These are phyloP conservation scores for Allium sativum DNA, from an alignment of 106 monocot species.

Conservation along the genomic window DNA sequence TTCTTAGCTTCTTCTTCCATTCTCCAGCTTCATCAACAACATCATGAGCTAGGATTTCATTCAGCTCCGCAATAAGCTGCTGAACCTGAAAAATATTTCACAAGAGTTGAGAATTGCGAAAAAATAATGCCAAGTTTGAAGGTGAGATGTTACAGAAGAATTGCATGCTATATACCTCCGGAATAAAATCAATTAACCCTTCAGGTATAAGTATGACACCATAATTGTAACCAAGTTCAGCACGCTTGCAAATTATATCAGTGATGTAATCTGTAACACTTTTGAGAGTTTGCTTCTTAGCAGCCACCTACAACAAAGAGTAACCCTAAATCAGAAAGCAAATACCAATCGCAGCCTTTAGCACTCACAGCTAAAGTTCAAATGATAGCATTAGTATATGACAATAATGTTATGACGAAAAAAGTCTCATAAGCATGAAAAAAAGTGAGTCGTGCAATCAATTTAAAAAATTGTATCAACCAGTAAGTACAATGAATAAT, in stretches of 20 bases:
- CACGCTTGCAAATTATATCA: conserved; percentile 88
- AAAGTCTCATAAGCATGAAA: too few species aligned
- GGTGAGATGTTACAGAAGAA: neutral
- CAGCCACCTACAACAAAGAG: conserved; percentile 54
- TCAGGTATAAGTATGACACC: conserved; percentile 98
- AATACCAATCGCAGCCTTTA: too few species aligned
- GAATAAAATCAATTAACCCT: conserved; percentile 97
- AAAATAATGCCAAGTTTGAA: too few species aligned
- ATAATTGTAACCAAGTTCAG: conserved; percentile 76
- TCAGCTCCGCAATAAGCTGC: conserved; percentile 82
- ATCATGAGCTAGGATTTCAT: conserved; percentile 90
- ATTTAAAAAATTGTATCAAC: too few species aligned
- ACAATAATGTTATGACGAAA: too few species aligned
- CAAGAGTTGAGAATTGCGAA: too few species aligned
- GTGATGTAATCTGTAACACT: conserved; percentile 93
- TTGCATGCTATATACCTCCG: conserved; percentile 48
- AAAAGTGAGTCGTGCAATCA: too few species aligned
- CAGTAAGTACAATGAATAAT: too few species aligned
- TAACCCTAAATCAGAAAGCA: too few species aligned
- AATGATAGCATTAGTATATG: too few species aligned
- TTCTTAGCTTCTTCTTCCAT: conserved; percentile 79
- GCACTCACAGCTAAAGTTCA: too few species aligned
- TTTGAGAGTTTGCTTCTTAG: conserved; percentile 80
- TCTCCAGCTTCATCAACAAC: conserved; percentile 72
- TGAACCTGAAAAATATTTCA: conserved; percentile 53